Percentiles rank a stretch among this genome's conserved stretches.
Conservation (phyloP, 2,329 filamentous ascomycete genomes). For the Alternaria sp. region DNA sequence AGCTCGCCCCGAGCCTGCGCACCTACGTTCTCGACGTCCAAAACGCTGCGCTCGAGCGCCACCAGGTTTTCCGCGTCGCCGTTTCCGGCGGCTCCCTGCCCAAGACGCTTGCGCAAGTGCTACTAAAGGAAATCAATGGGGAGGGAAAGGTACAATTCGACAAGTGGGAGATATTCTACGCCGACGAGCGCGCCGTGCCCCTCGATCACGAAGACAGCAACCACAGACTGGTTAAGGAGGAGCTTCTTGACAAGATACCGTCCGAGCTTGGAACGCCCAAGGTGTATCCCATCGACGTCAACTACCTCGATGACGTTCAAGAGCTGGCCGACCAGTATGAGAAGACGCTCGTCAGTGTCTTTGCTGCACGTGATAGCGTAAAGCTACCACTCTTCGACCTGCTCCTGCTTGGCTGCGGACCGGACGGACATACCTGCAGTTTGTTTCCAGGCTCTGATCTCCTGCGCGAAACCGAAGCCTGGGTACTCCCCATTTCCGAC, state of each 20-base stretch:
- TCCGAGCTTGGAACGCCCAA: conserved; percentile 69
- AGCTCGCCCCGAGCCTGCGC: conserved; percentile 79
- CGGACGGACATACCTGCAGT: conserved; percentile 96
- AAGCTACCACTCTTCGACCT: conserved; percentile 95
- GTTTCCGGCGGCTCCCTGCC: conserved; percentile 95
- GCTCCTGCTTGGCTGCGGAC: conserved; percentile 89
- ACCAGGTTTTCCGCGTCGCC: conserved; percentile 86
- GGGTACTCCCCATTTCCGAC: conserved; percentile 91
- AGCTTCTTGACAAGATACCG: conserved; percentile 89
- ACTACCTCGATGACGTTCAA: conserved; percentile 77
- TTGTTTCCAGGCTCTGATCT: conserved; percentile 91
- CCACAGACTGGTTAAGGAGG: conserved; percentile 84
- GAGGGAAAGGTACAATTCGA: conserved; percentile 76
- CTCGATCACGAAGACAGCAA: conserved; percentile 94
- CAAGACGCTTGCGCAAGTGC: conserved; percentile 82
- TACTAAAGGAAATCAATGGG: conserved; percentile 66
- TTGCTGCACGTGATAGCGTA: conserved; percentile 92
- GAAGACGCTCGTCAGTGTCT: conserved; percentile 81
- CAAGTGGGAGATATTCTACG: conserved; percentile 98
- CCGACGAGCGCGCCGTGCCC: conserved; percentile 93
- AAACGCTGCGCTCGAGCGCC: conserved; percentile 78
- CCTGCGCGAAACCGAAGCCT: conserved; percentile 84
- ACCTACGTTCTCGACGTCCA: conserved; percentile 84
- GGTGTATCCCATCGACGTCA: conserved; percentile 80
- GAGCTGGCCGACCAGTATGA: conserved; percentile 96